phyloP scores from a whole-genome alignment of 768 basidiomycete species.

The Lactarius psammicola region DNA sequence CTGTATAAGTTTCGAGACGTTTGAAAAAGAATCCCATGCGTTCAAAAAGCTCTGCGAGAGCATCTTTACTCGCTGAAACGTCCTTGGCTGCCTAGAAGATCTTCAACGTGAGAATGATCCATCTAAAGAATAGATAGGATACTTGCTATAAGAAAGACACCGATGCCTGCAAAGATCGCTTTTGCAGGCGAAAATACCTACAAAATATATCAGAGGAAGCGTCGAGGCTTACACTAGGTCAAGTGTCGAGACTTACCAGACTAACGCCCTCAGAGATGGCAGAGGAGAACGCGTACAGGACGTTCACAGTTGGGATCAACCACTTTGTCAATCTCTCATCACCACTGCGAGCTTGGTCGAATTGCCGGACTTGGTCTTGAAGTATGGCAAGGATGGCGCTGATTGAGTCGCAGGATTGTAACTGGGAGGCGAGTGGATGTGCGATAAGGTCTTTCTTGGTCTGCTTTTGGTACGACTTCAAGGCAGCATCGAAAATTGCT shows the following conservation, averaged over 20 bases:
- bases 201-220: neutral
- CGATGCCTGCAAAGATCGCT: too few species aligned
- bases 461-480: neutral
- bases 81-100: neutral
- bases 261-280: neutral
- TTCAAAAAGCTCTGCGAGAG: neutral
- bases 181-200: neutral
- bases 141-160: neutral
- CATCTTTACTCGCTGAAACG: neutral
- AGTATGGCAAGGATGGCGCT: neutral
- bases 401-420: neutral
- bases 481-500: neutral
- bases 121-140: neutral
- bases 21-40: neutral
- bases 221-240: too few species aligned
- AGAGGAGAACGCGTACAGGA: neutral
- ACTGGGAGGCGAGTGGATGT: neutral
- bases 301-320: neutral
- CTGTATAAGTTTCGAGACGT: neutral
- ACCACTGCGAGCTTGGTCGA: neutral
- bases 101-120: neutral
- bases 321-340: neutral
- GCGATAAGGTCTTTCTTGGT: neutral
- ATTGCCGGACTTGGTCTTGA: neutral
- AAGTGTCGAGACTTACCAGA: neutral